Percentiles rank a stretch among this genome's conserved stretches.
Evolutionary conservation across 208 protist genomes (phyloP).

Genomic region (Histomonas meleagridis): DNA sequence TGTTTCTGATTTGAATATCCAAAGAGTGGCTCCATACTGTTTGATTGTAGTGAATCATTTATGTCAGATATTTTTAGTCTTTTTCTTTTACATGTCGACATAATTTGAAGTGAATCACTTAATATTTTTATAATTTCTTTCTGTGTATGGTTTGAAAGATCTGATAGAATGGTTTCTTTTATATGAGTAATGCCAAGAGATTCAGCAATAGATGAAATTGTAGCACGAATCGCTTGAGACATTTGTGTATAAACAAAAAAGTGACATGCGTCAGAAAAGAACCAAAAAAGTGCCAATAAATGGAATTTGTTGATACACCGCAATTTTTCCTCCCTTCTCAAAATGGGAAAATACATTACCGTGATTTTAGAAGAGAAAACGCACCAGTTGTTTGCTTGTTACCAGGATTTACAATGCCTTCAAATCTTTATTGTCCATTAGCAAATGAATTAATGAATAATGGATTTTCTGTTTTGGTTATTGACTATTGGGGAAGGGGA

Average conservation of each 20-base stretch:
- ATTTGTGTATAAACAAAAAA: no score
- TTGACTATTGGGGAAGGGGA: constrained; percentile 30
- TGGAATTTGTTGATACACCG: neutral
- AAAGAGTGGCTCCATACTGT: neutral
- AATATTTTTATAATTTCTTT: neutral
- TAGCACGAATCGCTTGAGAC: neutral
- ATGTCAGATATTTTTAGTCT: neutral
- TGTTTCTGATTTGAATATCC: neutral
- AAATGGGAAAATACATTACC: neutral
- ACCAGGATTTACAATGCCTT: constrained; percentile 6
- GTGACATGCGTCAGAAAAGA: no score
- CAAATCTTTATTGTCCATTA: neutral
- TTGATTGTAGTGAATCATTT: neutral
- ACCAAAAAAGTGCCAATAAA: no score
- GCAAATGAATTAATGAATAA: neutral
- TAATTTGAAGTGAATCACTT: neutral
- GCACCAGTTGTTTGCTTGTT: neutral
- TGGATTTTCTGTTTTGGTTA: neutral
- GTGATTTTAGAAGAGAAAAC: neutral
- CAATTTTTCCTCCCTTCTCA: neutral
- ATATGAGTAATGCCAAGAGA: neutral
- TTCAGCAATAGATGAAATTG: neutral
- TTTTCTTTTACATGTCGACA: neutral
- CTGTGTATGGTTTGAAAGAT: neutral
- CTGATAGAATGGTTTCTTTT: neutral